A percentile compares a stretch with the other conserved stretches of the same genome.
These are phyloP conservation scores for Mentha longifolia DNA, from an alignment of 257 asterid species.

Conservation along the genomic window DNA sequence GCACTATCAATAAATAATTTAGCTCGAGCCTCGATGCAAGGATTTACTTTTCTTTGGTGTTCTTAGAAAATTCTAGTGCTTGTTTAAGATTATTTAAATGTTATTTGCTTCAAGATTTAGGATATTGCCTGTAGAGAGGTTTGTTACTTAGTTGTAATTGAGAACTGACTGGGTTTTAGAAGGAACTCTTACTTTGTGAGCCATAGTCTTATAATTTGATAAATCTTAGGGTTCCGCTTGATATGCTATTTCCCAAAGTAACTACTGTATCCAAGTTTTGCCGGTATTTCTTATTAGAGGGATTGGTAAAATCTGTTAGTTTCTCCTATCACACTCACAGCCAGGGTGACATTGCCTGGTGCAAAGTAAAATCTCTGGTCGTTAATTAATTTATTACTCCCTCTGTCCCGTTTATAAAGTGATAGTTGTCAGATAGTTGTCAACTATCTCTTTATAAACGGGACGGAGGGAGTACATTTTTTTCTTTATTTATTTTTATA, in stretches of 20 bases:
- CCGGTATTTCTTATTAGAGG: neutral
- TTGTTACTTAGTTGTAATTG: slow-evolving; percentile 1
- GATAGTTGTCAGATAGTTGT: no score
- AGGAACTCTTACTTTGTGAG: slow-evolving; percentile 9
- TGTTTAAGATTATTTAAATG: neutral
- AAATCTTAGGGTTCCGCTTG: slow-evolving; percentile 4
- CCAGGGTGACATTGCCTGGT: neutral
- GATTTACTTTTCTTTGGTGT: slow-evolving; percentile 6
- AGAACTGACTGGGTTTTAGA: slow-evolving; percentile 17
- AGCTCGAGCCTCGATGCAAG: neutral
- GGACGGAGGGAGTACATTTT: neutral
- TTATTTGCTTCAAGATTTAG: slow-evolving; percentile 8
- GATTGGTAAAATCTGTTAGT: slow-evolving; percentile 1
- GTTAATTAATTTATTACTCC: neutral
- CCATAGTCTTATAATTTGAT: slow-evolving; percentile 1
- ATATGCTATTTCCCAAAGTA: neutral
- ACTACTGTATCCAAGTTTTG: neutral
- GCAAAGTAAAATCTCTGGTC: neutral
- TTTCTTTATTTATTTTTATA: neutral
- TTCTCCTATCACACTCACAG: slow-evolving; percentile 13
- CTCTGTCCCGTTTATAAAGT: no score
- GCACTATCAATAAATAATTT: neutral
- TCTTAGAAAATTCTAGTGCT: slow-evolving; percentile 6
- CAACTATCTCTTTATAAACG: no score
- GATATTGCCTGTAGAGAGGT: slow-evolving; percentile 1